These are phyloP conservation scores for Liquidambar formosana DNA, from an alignment of 164 flowering plant species.

Conservation along the genomic window DNA sequence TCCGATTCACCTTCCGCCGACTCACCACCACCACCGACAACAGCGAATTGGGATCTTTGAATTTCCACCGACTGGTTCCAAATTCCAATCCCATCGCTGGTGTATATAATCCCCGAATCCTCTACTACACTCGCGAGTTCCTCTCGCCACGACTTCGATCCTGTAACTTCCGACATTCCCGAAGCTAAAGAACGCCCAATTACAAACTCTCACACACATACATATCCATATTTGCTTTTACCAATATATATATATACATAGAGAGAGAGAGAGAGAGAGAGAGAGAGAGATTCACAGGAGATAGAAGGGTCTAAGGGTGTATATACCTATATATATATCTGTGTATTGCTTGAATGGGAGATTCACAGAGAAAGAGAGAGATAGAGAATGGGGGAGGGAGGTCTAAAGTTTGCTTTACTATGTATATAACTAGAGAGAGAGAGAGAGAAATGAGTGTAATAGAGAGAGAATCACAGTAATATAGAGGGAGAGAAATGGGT, in stretches of 20 bases:
- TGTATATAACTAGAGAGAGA: too few species aligned
- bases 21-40: background rate
- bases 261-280: too few species aligned
- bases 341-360: too few species aligned
- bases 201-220: background rate
- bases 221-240: background rate
- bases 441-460: too few species aligned
- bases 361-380: too few species aligned
- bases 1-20: slow-evolving; percentile 29
- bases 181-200: background rate
- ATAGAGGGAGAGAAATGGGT: background rate
- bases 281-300: background rate
- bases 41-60: slow-evolving; percentile 8
- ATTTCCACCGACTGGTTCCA: slow-evolving; percentile 15
- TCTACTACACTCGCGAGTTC: slow-evolving; percentile 65
- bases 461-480: too few species aligned
- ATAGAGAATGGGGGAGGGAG: too few species aligned
- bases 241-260: background rate
- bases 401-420: too few species aligned
- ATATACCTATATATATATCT: background rate
- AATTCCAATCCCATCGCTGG: slow-evolving; percentile 25
- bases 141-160: slow-evolving; percentile 57
- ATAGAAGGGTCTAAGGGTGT: background rate
- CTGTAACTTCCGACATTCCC: slow-evolving; percentile 43
- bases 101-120: slow-evolving; percentile 46